These are phyloP conservation scores for Globisporangium acanthophoron DNA, from an alignment of 352 stramenopile genomes.

Conservation along the genomic window DNA sequence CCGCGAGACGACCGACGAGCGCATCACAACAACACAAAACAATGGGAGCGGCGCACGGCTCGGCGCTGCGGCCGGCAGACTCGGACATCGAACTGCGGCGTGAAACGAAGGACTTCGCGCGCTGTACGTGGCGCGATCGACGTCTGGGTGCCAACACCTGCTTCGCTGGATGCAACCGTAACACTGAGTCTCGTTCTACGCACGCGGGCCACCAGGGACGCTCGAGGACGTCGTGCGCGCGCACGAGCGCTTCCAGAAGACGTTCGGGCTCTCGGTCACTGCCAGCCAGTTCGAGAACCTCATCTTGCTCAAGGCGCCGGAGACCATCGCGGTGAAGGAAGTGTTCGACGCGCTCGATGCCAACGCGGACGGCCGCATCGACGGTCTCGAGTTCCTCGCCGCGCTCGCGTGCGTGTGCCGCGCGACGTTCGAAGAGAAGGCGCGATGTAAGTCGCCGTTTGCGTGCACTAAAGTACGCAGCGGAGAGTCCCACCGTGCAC, in stretches of 20 bases:
- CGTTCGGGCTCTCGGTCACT: constrained; percentile 68
- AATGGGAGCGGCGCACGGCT: constrained; percentile 55
- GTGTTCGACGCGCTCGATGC: constrained; percentile 71
- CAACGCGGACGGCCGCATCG: constrained; percentile 71
- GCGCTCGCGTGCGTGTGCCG: constrained; percentile 66
- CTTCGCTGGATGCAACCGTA: background rate
- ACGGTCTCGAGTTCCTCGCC: constrained; percentile 73
- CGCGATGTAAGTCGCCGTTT: constrained; percentile 35
- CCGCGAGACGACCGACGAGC: background rate
- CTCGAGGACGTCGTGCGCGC: constrained; percentile 58
- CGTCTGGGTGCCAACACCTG: background rate
- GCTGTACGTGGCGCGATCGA: constrained; percentile 32
- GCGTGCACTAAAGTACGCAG: background rate
- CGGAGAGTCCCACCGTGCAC: background rate
- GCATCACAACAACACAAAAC: background rate
- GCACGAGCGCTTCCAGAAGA: constrained; percentile 62
- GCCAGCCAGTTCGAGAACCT: constrained; percentile 71
- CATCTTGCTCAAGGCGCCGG: constrained; percentile 54
- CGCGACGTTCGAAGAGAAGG: constrained; percentile 76
- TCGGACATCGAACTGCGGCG: constrained; percentile 58
- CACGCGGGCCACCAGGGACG: constrained; percentile 33
- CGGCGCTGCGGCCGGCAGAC: constrained; percentile 43
- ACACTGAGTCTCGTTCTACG: background rate
- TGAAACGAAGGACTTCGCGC: constrained; percentile 74
- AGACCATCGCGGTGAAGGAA: constrained; percentile 55